Conservation (phyloP, 257 asterid genomes). For the Perilla frutescens region DNA sequence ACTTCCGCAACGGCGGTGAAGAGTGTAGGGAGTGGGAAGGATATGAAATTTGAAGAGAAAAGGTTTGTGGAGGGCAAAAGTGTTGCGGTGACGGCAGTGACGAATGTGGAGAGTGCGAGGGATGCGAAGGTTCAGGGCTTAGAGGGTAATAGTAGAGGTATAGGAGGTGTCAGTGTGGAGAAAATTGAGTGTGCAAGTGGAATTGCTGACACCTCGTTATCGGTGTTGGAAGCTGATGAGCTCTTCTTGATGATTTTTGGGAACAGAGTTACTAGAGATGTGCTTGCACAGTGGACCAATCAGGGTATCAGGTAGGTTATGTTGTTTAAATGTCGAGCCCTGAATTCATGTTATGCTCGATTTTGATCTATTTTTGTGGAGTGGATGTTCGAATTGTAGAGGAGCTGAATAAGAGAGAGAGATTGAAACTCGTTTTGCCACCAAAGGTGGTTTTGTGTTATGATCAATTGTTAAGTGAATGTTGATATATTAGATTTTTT, state of each 20-base stretch:
- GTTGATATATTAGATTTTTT: not conserved
- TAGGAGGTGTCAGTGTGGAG: constrained; percentile 47
- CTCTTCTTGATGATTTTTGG: constrained; percentile 84
- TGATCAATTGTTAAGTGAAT: constrained; percentile 2
- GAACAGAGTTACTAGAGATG: constrained; percentile 59
- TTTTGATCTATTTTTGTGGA: constrained; percentile 8
- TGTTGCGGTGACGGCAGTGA: constrained; percentile 31
- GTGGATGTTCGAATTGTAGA: not conserved
- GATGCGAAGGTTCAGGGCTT: constrained; percentile 41
- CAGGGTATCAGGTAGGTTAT: constrained; percentile 97
- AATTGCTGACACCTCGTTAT: constrained; percentile 48
- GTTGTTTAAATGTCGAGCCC: constrained; percentile 17
- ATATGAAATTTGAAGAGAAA: constrained; percentile 40
- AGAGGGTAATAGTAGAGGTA: constrained; percentile 44
- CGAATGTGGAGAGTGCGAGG: constrained; percentile 45
- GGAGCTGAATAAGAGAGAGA: not conserved
- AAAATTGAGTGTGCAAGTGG: constrained; percentile 38
- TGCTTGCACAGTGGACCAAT: constrained; percentile 96
- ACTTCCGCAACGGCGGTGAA: constrained; percentile 36
- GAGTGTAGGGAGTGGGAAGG: constrained; percentile 47
- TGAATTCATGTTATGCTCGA: constrained; percentile 1
- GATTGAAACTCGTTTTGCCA: not conserved
- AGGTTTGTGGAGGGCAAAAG: constrained; percentile 12
- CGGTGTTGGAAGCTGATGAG: constrained; percentile 63
- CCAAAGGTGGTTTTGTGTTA: constrained; percentile 1